Base-by-base conservation (phyloP, 768 basidiomycete genomes). In the Obba rivulosa region DNA sequence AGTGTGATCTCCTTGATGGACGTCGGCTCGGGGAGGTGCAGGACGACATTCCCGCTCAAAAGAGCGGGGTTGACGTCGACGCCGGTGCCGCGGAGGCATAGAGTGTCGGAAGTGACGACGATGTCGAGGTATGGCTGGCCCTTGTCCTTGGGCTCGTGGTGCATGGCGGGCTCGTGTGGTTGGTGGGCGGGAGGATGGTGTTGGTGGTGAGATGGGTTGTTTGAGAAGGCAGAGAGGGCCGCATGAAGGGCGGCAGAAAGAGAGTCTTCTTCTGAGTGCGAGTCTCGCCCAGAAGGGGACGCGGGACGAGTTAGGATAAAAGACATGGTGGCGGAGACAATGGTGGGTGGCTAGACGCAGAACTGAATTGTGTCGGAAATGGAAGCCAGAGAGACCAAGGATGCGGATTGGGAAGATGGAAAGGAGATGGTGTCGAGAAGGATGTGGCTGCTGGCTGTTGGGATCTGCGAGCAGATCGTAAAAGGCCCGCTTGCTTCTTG, bases 1-100 rank as follows among this genome's bases (percentile, higher is more conserved):
- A 97, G 80, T 3, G 79, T 89, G 49, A 92, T 81, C 65, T 92
- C 85, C 61, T 83, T 88, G 66, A 89, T 80, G 46, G 90, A 81
- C 0, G 87, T 93, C 17, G 87, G 73, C 68, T 97, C 91, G 2
- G 76, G 71, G 37, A 98, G 78, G 64, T 83, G 76, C 55, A 98
- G 74, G 8, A 83, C 77, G 57, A 98, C 79, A 60, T 84, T 77
- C 4, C 95, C 95, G 38, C 82, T 83, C 54, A 97, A 81, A 14
- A 80, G 69, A 8, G 83, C 80, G 8, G 93, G 85, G 58, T 93
- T 87, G 52, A 91, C 82, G 54, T 95, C 91, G 57, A 76, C 77
- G 28, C 91, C 90, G 7, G 81, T 81, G 41, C 92, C 92, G 53
- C 81, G 78, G 59, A 97, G 77, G 45, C 76, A 73, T 53, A 96